Evolutionary conservation across 2,329 filamentous ascomycete genomes (phyloP).

Genomic region (Monilinia aucupariae): DNA sequence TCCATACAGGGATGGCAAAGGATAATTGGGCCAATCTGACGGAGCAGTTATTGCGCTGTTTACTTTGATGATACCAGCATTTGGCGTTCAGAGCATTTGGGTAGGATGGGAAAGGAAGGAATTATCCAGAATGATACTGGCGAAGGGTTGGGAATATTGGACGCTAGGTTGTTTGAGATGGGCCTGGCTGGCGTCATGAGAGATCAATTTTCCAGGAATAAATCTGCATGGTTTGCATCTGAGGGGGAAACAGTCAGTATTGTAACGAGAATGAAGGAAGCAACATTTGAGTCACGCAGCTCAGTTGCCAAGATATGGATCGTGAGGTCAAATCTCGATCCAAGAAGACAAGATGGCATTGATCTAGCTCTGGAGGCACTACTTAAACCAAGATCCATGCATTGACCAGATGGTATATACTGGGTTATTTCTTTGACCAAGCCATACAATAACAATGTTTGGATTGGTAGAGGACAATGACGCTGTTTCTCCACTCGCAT

Average conservation of each 20-base stretch:
- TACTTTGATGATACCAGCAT: slow-evolving; percentile 28
- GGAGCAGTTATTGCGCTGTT: not conserved
- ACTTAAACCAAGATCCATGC: not conserved
- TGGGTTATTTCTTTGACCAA: not conserved
- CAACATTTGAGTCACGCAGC: not conserved
- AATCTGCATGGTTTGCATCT: not conserved
- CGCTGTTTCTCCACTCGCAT: not conserved
- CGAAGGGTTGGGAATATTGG: not conserved
- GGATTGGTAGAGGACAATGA: not conserved
- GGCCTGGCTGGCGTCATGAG: not conserved
- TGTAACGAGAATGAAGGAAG: not conserved
- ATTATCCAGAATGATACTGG: not conserved
- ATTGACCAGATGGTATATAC: not conserved
- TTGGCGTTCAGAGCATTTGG: slow-evolving; percentile 1
- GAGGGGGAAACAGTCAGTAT: not conserved
- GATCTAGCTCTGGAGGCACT: not conserved
- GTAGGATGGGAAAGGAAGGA: not conserved
- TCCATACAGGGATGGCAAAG: not conserved
- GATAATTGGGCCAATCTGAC: not conserved
- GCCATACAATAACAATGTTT: not conserved
- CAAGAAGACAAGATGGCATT: not conserved
- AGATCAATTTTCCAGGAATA: not conserved
- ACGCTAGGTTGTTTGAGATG: not conserved
- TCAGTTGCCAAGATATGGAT: not conserved
- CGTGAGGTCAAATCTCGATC: not conserved